phyloP scores from a whole-genome alignment of 306 rosid genomes.

The Erythrophleum fordii region DNA sequence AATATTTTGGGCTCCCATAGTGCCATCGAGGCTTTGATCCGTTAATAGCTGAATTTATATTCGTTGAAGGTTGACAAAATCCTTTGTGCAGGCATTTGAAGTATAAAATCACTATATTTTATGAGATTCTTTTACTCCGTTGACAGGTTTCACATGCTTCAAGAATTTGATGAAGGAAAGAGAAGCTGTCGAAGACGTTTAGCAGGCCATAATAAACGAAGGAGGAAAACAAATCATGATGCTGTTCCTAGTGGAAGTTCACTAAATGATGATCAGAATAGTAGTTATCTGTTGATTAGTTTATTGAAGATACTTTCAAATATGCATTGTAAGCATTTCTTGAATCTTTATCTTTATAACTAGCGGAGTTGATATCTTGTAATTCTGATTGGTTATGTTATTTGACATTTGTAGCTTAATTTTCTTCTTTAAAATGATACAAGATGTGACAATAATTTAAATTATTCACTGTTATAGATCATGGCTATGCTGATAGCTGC shows the following conservation, averaged over 20 bases:
- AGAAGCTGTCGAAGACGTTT: constrained; percentile 71
- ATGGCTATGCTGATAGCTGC: constrained; percentile 18
- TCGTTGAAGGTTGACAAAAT: neutral
- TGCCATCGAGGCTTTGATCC: neutral
- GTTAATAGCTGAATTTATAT: no score
- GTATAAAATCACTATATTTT: constrained; percentile 9
- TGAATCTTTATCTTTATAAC: neutral
- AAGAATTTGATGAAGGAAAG: constrained; percentile 72
- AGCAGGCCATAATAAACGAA: constrained; percentile 66
- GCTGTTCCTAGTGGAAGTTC: constrained; percentile 56
- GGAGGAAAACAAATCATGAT: constrained; percentile 60
- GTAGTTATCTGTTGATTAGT: constrained; percentile 56
- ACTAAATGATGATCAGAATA: constrained; percentile 56
- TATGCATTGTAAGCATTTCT: constrained; percentile 55
- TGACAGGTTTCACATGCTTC: constrained; percentile 62
- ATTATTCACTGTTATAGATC: neutral
- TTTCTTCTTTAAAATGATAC: constrained; percentile 29
- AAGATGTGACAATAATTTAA: constrained; percentile 14
- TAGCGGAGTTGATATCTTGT: constrained; percentile 32
- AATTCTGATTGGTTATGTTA: no score
- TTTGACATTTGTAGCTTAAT: no score
- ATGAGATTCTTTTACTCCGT: constrained; percentile 16
- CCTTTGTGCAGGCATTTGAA: neutral
- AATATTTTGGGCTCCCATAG: neutral
- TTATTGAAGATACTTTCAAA: constrained; percentile 60